Conservation (phyloP, 306 rosid genomes). For the Aeschynomene evenia region DNA sequence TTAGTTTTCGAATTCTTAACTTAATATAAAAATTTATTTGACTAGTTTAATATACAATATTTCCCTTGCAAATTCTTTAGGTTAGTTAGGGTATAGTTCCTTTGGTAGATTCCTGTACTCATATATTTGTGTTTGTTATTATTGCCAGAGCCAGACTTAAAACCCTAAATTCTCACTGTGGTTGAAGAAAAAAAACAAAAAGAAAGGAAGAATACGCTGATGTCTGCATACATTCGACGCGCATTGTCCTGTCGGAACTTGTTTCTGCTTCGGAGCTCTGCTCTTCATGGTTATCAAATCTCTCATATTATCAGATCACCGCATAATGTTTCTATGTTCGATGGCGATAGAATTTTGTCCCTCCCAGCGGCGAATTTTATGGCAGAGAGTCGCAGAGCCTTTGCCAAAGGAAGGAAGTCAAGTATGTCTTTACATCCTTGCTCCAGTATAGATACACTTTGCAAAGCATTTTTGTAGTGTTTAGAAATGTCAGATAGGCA, state of each 20-base stretch:
- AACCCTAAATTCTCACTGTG: neutral
- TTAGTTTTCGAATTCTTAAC: no score
- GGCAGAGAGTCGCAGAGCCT: slow-evolving; percentile 65
- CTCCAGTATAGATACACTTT: neutral
- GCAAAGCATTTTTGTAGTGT: neutral
- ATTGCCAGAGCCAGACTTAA: neutral
- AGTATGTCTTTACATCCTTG: slow-evolving; percentile 39
- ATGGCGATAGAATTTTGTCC: slow-evolving; percentile 24
- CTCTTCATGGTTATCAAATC: slow-evolving; percentile 22
- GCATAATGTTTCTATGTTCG: slow-evolving; percentile 18
- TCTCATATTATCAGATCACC: slow-evolving; percentile 20
- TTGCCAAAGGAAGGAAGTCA: slow-evolving; percentile 87
- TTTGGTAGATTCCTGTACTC: neutral
- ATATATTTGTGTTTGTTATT: neutral
- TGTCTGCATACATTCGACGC: slow-evolving; percentile 63
- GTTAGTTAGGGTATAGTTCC: neutral
- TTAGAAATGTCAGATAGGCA: neutral
- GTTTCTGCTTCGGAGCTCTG: slow-evolving; percentile 45
- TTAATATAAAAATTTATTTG: no score
- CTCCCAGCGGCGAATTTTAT: slow-evolving; percentile 43
- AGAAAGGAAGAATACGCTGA: no score
- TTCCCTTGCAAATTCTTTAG: neutral
- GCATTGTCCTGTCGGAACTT: slow-evolving; percentile 51
- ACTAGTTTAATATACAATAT: no score
- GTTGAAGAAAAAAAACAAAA: neutral